A percentile compares a stretch with the other conserved stretches of the same genome.
Evolutionary conservation across 257 asterid species (phyloP).

Genomic region (Plantago ovata): DNA sequence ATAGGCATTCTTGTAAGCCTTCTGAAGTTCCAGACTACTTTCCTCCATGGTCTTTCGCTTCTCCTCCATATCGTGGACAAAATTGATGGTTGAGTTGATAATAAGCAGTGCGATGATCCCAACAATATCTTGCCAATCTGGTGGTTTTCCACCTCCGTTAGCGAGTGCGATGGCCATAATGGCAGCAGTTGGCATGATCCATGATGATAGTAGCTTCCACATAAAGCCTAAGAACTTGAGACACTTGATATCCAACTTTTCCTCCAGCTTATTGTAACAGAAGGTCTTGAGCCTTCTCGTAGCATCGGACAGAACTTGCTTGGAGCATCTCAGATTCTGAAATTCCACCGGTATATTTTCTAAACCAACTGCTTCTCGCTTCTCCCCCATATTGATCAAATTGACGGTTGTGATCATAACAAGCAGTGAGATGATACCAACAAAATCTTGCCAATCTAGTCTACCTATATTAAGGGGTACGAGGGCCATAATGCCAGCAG

Average conservation of each 20-base stretch:
- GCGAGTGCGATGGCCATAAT: constrained; percentile 87
- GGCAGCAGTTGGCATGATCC: constrained; percentile 99
- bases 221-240: constrained; percentile 86
- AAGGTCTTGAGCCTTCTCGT: constrained; percentile 36
- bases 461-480: no score
- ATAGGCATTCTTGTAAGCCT: no score
- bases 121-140: constrained; percentile 91
- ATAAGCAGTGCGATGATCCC: constrained; percentile 65
- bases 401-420: no score
- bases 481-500: no score
- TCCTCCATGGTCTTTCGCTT: no score
- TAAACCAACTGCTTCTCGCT: no score
- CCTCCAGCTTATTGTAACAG: constrained; percentile 69
- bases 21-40: no score
- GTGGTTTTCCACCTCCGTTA: constrained; percentile 77
- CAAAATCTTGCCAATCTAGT: no score
- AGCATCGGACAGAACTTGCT: constrained; percentile 57
- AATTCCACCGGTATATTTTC: constrained; percentile 60
- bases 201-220: constrained; percentile 99
- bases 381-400: no score
- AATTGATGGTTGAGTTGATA: constrained; percentile 65
- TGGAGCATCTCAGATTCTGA: constrained; percentile 40
- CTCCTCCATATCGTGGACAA: constrained; percentile 61
- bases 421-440: no score
- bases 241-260: constrained; percentile 73